A percentile compares a stretch with the other conserved stretches of the same genome.
Evolutionary conservation across 2,329 filamentous ascomycete species (phyloP).

Genomic region (Fusarium sp.): DNA sequence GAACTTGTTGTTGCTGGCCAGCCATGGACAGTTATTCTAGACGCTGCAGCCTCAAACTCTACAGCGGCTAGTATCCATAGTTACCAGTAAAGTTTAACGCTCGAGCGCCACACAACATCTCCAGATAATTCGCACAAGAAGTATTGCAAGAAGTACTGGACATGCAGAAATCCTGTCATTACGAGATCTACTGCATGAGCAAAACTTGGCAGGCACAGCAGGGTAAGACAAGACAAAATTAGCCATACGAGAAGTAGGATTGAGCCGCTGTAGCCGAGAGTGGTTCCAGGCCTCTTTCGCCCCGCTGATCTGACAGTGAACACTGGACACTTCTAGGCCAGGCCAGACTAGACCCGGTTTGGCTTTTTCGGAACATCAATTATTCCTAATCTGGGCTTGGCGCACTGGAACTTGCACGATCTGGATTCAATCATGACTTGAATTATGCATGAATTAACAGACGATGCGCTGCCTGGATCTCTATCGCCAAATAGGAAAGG

Average conservation of each 20-base stretch:
- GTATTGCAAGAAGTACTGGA: neutral
- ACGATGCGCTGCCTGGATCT: neutral
- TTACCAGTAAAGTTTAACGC: neutral
- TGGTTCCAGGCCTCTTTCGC: conserved; percentile 4
- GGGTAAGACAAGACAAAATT: neutral
- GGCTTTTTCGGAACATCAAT: neutral
- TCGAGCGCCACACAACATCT: neutral
- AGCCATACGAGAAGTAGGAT: conserved; percentile 27
- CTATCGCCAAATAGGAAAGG: neutral
- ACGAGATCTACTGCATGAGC: neutral
- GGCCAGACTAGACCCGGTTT: neutral
- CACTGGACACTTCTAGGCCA: neutral
- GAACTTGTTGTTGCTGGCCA: neutral
- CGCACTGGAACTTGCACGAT: neutral
- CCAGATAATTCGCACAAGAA: too few species aligned
- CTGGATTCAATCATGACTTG: neutral
- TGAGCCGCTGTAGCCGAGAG: conserved; percentile 22
- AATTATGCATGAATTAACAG: neutral
- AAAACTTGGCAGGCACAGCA: conserved; percentile 7
- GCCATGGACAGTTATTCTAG: neutral
- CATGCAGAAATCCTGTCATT: neutral
- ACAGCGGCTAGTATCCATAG: neutral
- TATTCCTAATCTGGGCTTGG: neutral
- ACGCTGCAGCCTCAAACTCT: neutral
- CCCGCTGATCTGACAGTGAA: conserved; percentile 7